Percentiles rank a stretch among this genome's conserved stretches.
phyloP scores from a whole-genome alignment of 768 basidiomycete genomes.

The Panellus pusillus region DNA sequence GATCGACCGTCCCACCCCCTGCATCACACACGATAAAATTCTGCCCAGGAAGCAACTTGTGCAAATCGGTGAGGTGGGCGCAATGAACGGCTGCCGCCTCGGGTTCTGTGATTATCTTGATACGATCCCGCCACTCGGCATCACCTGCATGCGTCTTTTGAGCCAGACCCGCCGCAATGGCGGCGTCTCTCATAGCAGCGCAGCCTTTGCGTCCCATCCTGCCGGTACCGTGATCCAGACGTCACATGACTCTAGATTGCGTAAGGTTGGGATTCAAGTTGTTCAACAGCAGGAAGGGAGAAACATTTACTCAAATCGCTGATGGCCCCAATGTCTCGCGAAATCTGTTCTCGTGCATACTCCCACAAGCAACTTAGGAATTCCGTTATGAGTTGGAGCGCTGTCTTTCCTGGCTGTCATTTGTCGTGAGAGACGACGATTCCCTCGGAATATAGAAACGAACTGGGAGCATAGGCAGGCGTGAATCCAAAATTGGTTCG shows the following conservation, averaged over 20 bases:
- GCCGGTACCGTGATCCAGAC: constrained; percentile 88
- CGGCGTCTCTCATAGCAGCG: constrained; percentile 83
- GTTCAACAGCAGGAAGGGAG: no score
- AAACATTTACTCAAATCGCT: constrained; percentile 67
- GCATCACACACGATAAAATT: constrained; percentile 93
- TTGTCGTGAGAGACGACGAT: constrained; percentile 8
- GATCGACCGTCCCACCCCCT: constrained; percentile 59
- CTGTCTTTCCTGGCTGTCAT: constrained; percentile 67
- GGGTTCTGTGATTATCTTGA: constrained; percentile 79
- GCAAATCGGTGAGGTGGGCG: constrained; percentile 76
- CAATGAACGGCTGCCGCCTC: constrained; percentile 94
- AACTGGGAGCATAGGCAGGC: constrained; percentile 78
- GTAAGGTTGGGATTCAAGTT: no score
- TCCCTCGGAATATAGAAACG: constrained; percentile 28
- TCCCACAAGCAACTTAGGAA: constrained; percentile 84
- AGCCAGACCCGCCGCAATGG: constrained; percentile 79
- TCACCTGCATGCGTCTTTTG: constrained; percentile 71
- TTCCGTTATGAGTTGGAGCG: constrained; percentile 80
- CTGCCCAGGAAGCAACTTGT: constrained; percentile 76
- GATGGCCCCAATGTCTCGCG: constrained; percentile 81
- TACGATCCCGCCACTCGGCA: constrained; percentile 72
- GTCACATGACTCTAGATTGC: constrained; percentile 66
- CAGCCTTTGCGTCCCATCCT: constrained; percentile 86
- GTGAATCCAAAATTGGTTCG: constrained; percentile 67
- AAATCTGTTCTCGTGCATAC: constrained; percentile 85